These are phyloP conservation scores for Epichloe sibirici DNA, from an alignment of 2,329 filamentous ascomycete species.

Conservation along the genomic window DNA sequence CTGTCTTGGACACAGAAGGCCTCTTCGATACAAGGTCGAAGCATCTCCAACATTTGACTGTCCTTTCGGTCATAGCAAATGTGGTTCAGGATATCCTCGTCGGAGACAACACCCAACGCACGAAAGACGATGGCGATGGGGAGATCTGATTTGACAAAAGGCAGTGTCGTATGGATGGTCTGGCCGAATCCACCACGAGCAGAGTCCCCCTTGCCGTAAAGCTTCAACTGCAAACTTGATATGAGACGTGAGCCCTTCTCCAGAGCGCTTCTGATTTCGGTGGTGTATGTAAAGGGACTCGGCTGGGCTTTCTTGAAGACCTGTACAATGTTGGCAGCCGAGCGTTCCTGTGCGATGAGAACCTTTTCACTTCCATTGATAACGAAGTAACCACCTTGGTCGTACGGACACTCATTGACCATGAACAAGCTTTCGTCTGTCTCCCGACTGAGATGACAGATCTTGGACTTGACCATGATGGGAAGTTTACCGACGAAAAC, in stretches of 20 bases:
- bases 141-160: conserved; percentile 87
- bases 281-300: conserved; percentile 85
- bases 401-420: conserved; percentile 94
- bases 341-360: conserved; percentile 92
- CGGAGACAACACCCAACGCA: conserved; percentile 87
- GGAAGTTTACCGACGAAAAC: conserved; percentile 93
- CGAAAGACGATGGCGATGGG: conserved; percentile 94
- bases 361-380: conserved; percentile 99
- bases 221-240: conserved; percentile 82
- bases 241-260: conserved; percentile 94
- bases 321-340: conserved; percentile 95
- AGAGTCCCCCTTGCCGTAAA: conserved; percentile 77
- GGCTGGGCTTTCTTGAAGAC: conserved; percentile 95
- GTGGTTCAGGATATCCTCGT: conserved; percentile 95
- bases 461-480: conserved; percentile 96
- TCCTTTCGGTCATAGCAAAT: conserved; percentile 95
- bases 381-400: conserved; percentile 96
- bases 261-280: conserved; percentile 90
- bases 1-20: conserved; percentile 92
- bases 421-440: conserved; percentile 78
- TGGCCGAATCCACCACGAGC: conserved; percentile 66
- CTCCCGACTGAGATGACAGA: conserved; percentile 78
- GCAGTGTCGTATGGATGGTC: conserved; percentile 80
- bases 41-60: conserved; percentile 92
- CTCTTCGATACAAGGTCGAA: conserved; percentile 95